Evolutionary conservation across 352 stramenopile genomes (phyloP), one percentile per base, ranked within the genome.

Genomic region (Globisporangium middletonii): DNA sequence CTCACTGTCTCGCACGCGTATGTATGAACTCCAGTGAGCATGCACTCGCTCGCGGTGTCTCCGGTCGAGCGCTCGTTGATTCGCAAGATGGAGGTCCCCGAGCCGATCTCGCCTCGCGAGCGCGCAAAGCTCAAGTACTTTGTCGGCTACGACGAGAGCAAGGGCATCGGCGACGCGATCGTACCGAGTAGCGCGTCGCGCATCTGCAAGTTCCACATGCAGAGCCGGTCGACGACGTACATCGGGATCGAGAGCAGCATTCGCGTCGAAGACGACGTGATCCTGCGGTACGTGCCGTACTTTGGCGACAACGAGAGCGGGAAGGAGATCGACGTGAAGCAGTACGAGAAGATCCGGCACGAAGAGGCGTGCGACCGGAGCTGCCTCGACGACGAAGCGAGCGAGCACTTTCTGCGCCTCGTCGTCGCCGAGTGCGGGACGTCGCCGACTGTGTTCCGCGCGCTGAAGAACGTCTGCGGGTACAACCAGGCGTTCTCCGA

Each of bases 271-370:
- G 92, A 98, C 60, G 85, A 97, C 58, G 72, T 79, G n/a, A 86
- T 93, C 55, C 62, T 98, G 50, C 77, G 83, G 1, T 89, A 94
- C 60, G 75, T 96, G 26, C 92, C 90, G 8, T 97, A 97, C 67
- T 97, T 97, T 67, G 90, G 88, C 19, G 92, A 98, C 64, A 75
- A 97, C 50, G 89, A 97, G 47, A 73, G 78, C 30, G 85, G 86
- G 19, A 84, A 76, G 51, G 77, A 78, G 48, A 93, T 93, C 35
- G 80, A 91, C 37, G 59, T 87, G 33, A 79, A 78, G 46, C 72
- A 79, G 42, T 93, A 93, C 57, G 79, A 89, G 49, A 61, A 65
- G 3, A 69, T 92, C 53, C 60, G 47, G 15, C 55, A 63, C 46
- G 60, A 79, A 44, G 66, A 74, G 37, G 69, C 62, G 3, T 74